Evolutionary conservation across 805 yeast species (phyloP).

Genomic region (Wickerhamiella alocasiicola): DNA sequence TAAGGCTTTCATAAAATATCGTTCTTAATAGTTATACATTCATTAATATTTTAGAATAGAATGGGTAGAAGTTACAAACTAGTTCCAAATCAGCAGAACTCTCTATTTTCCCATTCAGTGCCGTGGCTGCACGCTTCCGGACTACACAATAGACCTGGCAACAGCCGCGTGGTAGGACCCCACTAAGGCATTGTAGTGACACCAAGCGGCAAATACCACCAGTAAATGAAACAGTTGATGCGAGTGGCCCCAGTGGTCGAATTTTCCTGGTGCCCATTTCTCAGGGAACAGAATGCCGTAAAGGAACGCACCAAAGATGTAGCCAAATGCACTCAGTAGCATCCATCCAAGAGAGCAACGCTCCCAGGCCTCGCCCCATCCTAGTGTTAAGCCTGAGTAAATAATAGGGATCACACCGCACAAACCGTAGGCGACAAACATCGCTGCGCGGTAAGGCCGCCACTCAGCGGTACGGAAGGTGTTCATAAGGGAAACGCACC

Average conservation of each 20-base stretch:
- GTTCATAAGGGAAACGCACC: slow-evolving; percentile 49
- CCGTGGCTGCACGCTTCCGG: too few relatives aligned
- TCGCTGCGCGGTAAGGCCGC: slow-evolving; percentile 62
- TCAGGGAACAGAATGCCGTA: slow-evolving; percentile 78
- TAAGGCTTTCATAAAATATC: too few relatives aligned
- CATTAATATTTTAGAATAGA: too few relatives aligned
- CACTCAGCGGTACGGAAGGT: slow-evolving; percentile 57
- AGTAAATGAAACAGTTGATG: slow-evolving; percentile 75
- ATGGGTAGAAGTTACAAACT: too few relatives aligned
- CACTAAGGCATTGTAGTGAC: slow-evolving; percentile 63
- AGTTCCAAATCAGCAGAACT: too few relatives aligned
- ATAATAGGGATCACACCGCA: slow-evolving; percentile 62
- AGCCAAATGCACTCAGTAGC: slow-evolving; percentile 55
- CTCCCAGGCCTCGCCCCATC: slow-evolving; percentile 35
- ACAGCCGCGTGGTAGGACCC: too few relatives aligned
- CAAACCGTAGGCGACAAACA: slow-evolving; percentile 72
- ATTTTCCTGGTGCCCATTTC: slow-evolving; percentile 45
- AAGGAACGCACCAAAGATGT: slow-evolving; percentile 65
- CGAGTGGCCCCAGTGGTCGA: slow-evolving; percentile 64
- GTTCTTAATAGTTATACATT: too few relatives aligned
- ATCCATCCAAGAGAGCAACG: slow-evolving; percentile 53
- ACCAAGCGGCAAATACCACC: slow-evolving; percentile 63
- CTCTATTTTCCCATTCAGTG: too few relatives aligned
- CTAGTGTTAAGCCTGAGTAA: slow-evolving; percentile 39
- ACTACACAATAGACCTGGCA: too few relatives aligned